Conservation (phyloP, 208 protist genomes). For the Naegleria fowleri region DNA sequence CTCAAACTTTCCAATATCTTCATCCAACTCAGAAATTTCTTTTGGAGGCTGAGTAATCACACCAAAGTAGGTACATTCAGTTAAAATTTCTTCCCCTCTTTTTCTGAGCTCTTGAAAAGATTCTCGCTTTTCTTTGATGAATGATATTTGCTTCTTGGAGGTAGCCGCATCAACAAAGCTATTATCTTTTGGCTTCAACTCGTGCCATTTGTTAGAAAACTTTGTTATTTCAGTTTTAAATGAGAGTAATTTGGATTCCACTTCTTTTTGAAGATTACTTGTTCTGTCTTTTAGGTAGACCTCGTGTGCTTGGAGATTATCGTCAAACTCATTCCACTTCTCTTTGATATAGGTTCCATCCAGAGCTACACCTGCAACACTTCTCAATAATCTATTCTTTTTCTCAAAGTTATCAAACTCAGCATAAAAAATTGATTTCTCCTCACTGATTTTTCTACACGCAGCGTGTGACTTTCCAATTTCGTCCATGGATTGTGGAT, state of each 20-base stretch:
- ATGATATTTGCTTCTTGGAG: conserved; percentile 54
- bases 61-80: conserved; percentile 83
- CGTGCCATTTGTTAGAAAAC: conserved; percentile 82
- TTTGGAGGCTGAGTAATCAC: conserved; percentile 72
- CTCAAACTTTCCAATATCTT: conserved; percentile 71
- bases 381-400: conserved; percentile 80
- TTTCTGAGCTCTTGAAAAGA: conserved; percentile 66
- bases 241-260: conserved; percentile 61
- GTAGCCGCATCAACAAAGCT: conserved; percentile 54
- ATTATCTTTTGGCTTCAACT: conserved; percentile 82
- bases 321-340: conserved; percentile 77
- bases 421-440: conserved; percentile 67
- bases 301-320: conserved; percentile 77
- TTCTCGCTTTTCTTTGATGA: conserved; percentile 67
- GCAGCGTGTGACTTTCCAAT: conserved; percentile 75
- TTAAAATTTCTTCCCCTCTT: conserved; percentile 58
- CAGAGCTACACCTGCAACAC: conserved; percentile 66
- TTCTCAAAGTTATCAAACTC: conserved; percentile 81
- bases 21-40: conserved; percentile 60
- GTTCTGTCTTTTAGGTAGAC: conserved; percentile 81
- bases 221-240: conserved; percentile 74
- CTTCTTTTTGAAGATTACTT: conserved; percentile 54
- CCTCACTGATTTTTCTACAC: conserved; percentile 66
- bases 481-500: conserved; percentile 84
- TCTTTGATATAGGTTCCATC: conserved; percentile 66